Evolutionary conservation across 768 basidiomycete genomes (phyloP).

Genomic region (Kwoniella europaea): DNA sequence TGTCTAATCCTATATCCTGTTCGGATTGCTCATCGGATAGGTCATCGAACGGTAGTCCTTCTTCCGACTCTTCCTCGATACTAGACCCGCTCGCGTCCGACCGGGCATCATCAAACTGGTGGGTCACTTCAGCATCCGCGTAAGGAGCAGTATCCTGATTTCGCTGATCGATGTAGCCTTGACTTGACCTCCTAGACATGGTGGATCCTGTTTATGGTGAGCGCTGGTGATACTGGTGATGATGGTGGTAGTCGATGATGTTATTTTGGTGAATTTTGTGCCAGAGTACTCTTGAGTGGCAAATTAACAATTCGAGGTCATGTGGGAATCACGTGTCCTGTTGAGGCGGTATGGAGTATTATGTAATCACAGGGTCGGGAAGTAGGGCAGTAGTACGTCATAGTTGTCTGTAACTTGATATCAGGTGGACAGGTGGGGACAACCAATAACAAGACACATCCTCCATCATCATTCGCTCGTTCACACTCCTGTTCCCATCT

Average conservation of each 20-base stretch:
- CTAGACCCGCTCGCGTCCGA: slow-evolving; percentile 31
- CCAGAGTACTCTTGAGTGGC: too few species aligned
- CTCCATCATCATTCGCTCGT: too few species aligned
- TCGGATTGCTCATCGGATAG: not conserved
- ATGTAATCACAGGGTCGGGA: not conserved
- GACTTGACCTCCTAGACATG: slow-evolving; percentile 9
- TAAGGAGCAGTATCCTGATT: too few species aligned
- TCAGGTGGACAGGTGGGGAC: not conserved
- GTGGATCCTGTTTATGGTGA: not conserved
- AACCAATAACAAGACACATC: not conserved
- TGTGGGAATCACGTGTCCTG: too few species aligned
- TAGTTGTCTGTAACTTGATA: not conserved
- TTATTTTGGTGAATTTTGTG: too few species aligned
- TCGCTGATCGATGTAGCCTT: slow-evolving; percentile 23
- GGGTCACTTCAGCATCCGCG: not conserved
- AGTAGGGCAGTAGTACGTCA: not conserved
- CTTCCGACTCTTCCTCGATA: slow-evolving; percentile 33
- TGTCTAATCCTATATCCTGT: not conserved
- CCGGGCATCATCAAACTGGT: slow-evolving; percentile 24
- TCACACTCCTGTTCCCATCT: not conserved
- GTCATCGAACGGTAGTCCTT: slow-evolving; percentile 22
- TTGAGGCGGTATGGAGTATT: not conserved
- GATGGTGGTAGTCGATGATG: too few species aligned
- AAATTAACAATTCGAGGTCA: too few species aligned
- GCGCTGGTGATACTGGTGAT: too few species aligned